Base-by-base conservation (phyloP, 441 rosid species). In the Gossypium davidsonii region DNA sequence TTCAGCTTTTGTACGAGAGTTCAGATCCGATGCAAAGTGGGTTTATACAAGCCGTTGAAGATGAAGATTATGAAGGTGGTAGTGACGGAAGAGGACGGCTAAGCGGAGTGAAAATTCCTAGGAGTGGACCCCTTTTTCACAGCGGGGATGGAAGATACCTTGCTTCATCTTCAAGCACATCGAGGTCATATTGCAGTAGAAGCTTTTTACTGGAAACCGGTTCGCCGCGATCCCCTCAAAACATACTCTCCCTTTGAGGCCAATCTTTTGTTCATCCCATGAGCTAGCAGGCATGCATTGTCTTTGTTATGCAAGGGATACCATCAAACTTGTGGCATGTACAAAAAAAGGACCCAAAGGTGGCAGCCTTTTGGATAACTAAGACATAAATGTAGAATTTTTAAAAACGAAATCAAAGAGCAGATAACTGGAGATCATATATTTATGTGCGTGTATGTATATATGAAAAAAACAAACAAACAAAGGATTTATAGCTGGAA, bases 151-250 rank as follows among this genome's bases (percentile, higher is more conserved):
- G 79, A 55, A 85, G 92, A 69, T 85, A 79, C 75, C 89, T 92
- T 58, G 91, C 96, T 55, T 92, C 98, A 74, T 91, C 99, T 15
- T 91, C 99, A 4, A 92, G 99, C 76, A 95, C 99, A 60, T 83
- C 98, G 15, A 84, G 97, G 80, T 95, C 98, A 9, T 88, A 88
- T 86, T 91, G 97, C 60, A 92, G 98, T 76, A 76, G 94, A 80
- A 95, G 93, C 82, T 87, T 89, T 79, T 77, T 95, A 74, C 93
- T 95, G 6, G 97, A 91, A 79, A 85, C 83, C 21, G 90, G 93
- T 17, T 93, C 98, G 12, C 98, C 98, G 11, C 97, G 91, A 42
- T 95, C 98, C 81, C 95, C 92, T 48, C 76, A 85, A 23, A 86
- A 87, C 69, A 70, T 84, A 49, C 85, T 75, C 61, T 85, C 86